phyloP scores from a whole-genome alignment of 106 monocot species.

The Dioscorea alata region DNA sequence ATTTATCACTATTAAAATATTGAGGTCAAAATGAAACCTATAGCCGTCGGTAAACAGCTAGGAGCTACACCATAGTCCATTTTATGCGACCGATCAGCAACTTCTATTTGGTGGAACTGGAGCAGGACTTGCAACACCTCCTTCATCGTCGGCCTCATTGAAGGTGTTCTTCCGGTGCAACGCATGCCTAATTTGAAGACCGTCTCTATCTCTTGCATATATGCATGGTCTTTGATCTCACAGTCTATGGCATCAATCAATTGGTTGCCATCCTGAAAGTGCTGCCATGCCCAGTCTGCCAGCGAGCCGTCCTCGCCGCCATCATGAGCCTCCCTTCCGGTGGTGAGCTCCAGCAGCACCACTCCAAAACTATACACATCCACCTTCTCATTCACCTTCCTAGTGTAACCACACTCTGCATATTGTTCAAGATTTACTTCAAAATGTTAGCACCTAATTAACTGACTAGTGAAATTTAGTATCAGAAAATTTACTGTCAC shows the following conservation, averaged over 20 bases:
- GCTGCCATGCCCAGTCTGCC: not conserved
- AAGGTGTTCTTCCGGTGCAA: not conserved
- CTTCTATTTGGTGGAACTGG: not conserved
- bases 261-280: not conserved
- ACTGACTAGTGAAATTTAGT: not conserved
- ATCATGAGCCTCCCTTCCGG: conserved; percentile 17
- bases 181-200: not conserved
- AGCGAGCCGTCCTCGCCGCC: not conserved
- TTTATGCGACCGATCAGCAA: too few relatives aligned
- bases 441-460: not conserved
- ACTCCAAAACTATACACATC: conserved; percentile 41
- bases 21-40: too few relatives aligned
- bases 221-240: not conserved
- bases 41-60: not conserved
- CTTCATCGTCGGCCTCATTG: conserved; percentile 1
- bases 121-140: conserved; percentile 6
- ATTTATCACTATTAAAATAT: too few relatives aligned
- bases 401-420: conserved; percentile 17
- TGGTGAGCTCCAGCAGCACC: conserved; percentile 27
- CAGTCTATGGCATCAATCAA: not conserved
- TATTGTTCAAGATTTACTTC: too few relatives aligned
- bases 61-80: too few relatives aligned
- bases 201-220: conserved; percentile 3
- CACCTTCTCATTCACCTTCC: conserved; percentile 26
- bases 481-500: too few relatives aligned